Evolutionary conservation across 1,139 yeast species (phyloP).

Genomic region (Lodderomyces jiufengensis): DNA sequence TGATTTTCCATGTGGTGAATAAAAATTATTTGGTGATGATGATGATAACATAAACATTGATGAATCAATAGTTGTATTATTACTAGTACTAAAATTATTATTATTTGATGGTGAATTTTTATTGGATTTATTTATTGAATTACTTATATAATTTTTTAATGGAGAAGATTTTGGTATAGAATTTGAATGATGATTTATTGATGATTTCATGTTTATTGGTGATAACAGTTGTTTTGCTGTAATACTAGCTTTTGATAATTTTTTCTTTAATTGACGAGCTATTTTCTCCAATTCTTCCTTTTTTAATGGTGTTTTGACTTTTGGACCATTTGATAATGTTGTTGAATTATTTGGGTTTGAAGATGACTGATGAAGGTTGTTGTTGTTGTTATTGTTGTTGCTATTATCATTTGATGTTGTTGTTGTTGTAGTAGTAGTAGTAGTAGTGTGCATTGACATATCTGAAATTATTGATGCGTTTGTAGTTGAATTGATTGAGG

Average conservation of each 20-base stretch:
- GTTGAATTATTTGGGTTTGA: too few species aligned
- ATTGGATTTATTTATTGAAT: constrained; percentile 15
- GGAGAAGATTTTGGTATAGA: constrained; percentile 27
- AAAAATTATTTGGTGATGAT: constrained; percentile 33
- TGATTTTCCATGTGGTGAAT: constrained; percentile 40
- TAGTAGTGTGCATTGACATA: too few species aligned
- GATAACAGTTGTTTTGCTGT: constrained; percentile 42
- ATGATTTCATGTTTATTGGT: constrained; percentile 19
- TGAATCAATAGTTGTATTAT: neutral
- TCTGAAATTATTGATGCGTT: too few species aligned
- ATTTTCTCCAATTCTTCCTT: constrained; percentile 47
- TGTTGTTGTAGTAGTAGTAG: neutral
- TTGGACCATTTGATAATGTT: constrained; percentile 10
- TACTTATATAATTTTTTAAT: constrained; percentile 27
- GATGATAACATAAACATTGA: too few species aligned
- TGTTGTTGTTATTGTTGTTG: constrained; percentile 2
- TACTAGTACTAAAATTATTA: constrained; percentile 1
- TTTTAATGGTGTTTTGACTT: constrained; percentile 34
- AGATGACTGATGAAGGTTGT: too few species aligned
- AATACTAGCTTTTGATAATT: constrained; percentile 43
- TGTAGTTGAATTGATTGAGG: too few species aligned
- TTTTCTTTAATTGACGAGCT: constrained; percentile 44
- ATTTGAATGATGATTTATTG: constrained; percentile 2
- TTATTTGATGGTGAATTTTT: constrained; percentile 7
- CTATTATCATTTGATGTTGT: neutral